Percentiles rank a stretch among this genome's conserved stretches.
phyloP scores from a whole-genome alignment of 352 stramenopile species.

The Phytophthora palmivora region DNA sequence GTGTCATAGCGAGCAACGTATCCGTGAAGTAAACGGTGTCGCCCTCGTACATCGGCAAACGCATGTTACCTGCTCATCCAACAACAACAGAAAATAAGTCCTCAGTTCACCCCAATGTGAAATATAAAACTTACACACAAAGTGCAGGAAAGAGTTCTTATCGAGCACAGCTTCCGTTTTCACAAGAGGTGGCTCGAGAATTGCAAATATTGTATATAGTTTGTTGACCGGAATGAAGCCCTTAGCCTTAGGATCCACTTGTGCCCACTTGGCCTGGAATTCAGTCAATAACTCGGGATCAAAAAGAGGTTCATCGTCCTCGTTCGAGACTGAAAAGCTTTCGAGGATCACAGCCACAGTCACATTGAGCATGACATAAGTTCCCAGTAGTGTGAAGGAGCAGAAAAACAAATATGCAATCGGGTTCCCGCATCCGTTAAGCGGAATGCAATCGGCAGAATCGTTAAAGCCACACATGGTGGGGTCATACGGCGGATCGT shows the following conservation, averaged over 20 bases:
- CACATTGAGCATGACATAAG: constrained; percentile 94
- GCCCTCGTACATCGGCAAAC: constrained; percentile 83
- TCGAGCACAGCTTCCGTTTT: constrained; percentile 37
- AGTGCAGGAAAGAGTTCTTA: constrained; percentile 49
- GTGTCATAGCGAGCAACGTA: constrained; percentile 77
- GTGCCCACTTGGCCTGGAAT: constrained; percentile 88
- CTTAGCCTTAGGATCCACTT: constrained; percentile 89
- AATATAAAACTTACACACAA: constrained; percentile 48
- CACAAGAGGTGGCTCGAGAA: constrained; percentile 81
- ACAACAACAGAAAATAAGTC: constrained; percentile 6
- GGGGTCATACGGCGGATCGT: constrained; percentile 64
- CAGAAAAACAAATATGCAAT: constrained; percentile 79
- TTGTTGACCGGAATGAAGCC: constrained; percentile 82
- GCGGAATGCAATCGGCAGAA: constrained; percentile 57
- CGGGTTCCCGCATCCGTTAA: constrained; percentile 84
- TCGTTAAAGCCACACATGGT: constrained; percentile 79
- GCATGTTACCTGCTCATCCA: constrained; percentile 46
- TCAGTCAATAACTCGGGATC: constrained; percentile 85
- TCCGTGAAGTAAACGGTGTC: constrained; percentile 87
- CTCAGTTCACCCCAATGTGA: background rate
- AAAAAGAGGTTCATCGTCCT: constrained; percentile 89
- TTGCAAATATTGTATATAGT: constrained; percentile 70
- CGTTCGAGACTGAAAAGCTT: constrained; percentile 83
- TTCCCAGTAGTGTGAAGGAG: constrained; percentile 91
- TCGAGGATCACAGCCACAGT: constrained; percentile 96